These are phyloP conservation scores for Mortierella sp. DNA, from an alignment of 371 early-diverging fungal genomes.

Conservation along the genomic window DNA sequence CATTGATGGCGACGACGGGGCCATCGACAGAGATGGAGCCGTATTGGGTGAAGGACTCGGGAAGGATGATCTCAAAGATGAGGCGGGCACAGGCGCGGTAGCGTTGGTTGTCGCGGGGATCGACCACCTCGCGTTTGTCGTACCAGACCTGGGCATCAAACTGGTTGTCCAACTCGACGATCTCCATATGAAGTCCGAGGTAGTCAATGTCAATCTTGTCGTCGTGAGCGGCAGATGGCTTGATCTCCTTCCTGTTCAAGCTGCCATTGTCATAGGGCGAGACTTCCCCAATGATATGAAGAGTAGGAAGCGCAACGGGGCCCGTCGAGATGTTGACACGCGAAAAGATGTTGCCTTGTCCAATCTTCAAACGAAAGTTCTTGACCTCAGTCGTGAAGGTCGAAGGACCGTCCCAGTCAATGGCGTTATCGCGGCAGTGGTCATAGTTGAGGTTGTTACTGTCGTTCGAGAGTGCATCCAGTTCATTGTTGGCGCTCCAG, in stretches of 20 bases:
- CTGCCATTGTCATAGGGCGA: slow-evolving; percentile 10
- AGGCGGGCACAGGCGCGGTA: slow-evolving; percentile 39
- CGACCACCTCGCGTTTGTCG: slow-evolving; percentile 18
- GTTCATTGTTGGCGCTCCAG: not conserved
- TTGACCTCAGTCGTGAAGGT: slow-evolving; percentile 16
- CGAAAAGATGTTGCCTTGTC: slow-evolving; percentile 19
- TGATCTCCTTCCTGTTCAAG: not conserved
- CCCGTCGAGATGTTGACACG: slow-evolving; percentile 19
- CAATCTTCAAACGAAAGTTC: slow-evolving; percentile 23
- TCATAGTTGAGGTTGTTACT: not conserved
- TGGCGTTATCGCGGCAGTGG: slow-evolving; percentile 10
- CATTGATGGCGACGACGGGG: slow-evolving; percentile 10
- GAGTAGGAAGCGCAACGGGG: slow-evolving; percentile 21
- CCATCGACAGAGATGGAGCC: slow-evolving; percentile 24
- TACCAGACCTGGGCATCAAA: slow-evolving; percentile 36
- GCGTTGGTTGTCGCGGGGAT: not conserved
- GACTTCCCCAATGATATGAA: slow-evolving; percentile 18
- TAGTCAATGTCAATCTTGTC: not conserved
- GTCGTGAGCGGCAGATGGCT: not conserved
- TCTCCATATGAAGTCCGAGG: slow-evolving; percentile 27
- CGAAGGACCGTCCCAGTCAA: slow-evolving; percentile 36
- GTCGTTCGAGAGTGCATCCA: not conserved
- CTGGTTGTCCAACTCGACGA: slow-evolving; percentile 9
- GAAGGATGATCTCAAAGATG: slow-evolving; percentile 21
- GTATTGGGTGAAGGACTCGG: slow-evolving; percentile 19